A percentile compares a stretch with the other conserved stretches of the same genome.
Conservation (phyloP, 108 stramenopile species). For the Bacterosira constricta region DNA sequence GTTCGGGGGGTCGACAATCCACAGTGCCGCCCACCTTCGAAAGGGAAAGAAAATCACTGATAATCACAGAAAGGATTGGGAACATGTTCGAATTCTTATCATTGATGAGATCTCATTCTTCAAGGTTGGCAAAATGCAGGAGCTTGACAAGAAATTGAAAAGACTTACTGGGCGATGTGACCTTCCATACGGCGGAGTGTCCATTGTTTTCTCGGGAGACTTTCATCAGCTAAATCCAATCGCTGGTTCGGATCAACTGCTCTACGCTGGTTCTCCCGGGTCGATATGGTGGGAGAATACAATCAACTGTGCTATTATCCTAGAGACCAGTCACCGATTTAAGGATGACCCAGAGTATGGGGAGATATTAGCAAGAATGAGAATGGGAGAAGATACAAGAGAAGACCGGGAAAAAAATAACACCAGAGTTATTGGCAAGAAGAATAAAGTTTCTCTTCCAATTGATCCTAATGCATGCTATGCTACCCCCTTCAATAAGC, state of each 20-base stretch:
- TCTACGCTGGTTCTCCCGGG: neutral
- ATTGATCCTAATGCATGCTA: neutral
- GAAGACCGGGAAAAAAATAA: neutral
- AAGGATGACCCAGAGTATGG: conserved; percentile 16
- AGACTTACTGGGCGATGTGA: neutral
- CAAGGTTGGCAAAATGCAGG: neutral
- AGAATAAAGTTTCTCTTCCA: neutral
- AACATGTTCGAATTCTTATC: conserved; percentile 10
- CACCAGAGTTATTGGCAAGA: neutral
- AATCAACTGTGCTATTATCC: neutral
- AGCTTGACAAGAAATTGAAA: neutral
- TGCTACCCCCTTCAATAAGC: conserved; percentile 19
- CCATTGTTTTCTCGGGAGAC: conserved; percentile 4
- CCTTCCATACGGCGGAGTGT: neutral
- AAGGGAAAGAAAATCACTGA: no score
- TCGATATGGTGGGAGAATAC: neutral
- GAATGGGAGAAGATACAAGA: neutral
- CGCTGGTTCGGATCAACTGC: neutral
- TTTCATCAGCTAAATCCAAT: conserved; percentile 11
- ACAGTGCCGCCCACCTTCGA: no score
- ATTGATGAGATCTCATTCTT: conserved; percentile 24
- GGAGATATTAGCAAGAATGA: neutral
- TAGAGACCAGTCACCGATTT: neutral
- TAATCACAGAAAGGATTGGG: no score
- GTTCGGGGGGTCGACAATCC: conserved; percentile 9